Conservation (phyloP, 768 basidiomycete genomes). For the Pleurotus citrinopileatus region DNA sequence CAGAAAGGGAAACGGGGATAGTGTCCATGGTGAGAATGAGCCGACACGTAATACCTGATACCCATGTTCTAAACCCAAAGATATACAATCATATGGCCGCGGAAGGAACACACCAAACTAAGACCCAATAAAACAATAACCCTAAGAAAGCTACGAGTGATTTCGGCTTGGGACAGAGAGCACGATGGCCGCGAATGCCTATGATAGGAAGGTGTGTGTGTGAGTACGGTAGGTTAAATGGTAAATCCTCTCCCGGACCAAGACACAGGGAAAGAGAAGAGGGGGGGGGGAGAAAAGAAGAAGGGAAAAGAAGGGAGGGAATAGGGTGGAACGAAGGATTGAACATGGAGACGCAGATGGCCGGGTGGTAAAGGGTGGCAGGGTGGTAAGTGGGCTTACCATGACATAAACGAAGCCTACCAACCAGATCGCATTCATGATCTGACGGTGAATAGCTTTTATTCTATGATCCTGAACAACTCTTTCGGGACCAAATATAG, state of each 20-base stretch:
- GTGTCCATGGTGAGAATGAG: too few relatives aligned
- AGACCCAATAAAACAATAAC: background rate
- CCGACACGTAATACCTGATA: too few relatives aligned
- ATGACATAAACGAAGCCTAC: conserved; percentile 21
- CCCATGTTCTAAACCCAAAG: too few relatives aligned
- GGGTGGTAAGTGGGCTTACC: conserved; percentile 13
- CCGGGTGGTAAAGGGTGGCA: background rate
- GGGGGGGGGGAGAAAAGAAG: background rate
- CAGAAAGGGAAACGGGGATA: too few relatives aligned
- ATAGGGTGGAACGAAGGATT: background rate
- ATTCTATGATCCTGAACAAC: conserved; percentile 36
- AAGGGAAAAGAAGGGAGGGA: background rate
- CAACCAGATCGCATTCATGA: conserved; percentile 25
- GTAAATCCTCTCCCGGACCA: background rate
- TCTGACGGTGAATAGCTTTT: conserved; percentile 25
- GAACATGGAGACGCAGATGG: background rate
- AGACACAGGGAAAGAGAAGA: background rate
- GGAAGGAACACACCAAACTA: too few relatives aligned
- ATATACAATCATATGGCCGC: too few relatives aligned
- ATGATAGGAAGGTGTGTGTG: background rate
- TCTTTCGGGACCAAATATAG: conserved; percentile 38
- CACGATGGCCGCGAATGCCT: conserved; percentile 21
- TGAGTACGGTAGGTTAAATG: too few relatives aligned
- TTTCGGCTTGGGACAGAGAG: conserved; percentile 20
- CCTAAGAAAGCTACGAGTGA: background rate